These are phyloP conservation scores for Syzygium aqueum DNA, from an alignment of 345 rosid genomes.

Conservation along the genomic window DNA sequence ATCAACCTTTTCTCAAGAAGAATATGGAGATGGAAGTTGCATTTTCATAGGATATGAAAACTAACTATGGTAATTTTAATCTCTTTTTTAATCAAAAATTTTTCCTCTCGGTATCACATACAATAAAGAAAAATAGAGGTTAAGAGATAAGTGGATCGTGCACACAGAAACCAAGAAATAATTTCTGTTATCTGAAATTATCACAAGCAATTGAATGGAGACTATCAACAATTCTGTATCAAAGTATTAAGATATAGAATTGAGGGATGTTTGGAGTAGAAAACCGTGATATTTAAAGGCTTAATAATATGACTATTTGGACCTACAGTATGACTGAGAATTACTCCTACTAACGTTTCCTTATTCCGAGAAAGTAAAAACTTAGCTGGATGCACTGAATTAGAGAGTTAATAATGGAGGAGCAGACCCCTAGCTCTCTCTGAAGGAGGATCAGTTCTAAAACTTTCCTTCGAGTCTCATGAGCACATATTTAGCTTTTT, in stretches of 20 bases:
- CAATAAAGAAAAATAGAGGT: not conserved
- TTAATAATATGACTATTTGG: not conserved
- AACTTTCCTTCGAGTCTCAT: not conserved
- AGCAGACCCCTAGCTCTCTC: not conserved
- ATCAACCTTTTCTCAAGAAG: not conserved
- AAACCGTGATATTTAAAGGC: not conserved
- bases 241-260: not conserved
- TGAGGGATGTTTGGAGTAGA: not conserved
- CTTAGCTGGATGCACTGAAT: not conserved
- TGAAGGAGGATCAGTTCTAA: not conserved
- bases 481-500: not conserved
- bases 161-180: not conserved
- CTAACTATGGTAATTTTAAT: not conserved
- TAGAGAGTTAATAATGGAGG: not conserved
- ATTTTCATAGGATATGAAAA: not conserved
- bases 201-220: not conserved
- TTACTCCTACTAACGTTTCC: not conserved
- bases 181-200: not conserved
- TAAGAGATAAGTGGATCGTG: not conserved
- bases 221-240: not conserved
- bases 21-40: not conserved
- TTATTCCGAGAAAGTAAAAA: not conserved
- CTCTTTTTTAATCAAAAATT: not conserved
- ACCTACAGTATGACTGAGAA: not conserved
- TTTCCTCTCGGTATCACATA: not conserved